phyloP scores from a whole-genome alignment of 768 basidiomycete species.

The Daedaleopsis sinensis region DNA sequence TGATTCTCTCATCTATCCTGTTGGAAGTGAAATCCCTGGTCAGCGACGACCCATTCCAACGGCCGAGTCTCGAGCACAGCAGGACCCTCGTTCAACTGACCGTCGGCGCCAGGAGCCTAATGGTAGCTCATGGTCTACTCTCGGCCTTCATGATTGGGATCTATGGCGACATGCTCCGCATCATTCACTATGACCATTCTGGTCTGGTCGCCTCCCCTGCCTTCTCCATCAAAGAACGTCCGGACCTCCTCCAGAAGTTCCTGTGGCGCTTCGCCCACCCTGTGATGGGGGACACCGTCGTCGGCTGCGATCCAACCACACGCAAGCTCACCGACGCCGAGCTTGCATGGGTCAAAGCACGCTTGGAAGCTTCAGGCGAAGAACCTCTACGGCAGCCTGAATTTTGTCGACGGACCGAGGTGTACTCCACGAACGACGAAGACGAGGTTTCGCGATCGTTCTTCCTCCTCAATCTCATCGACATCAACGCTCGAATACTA shows the following conservation, averaged over 20 bases:
- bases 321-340: neutral
- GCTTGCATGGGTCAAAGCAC: slow-evolving; percentile 1
- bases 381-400: neutral
- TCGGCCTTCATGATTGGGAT: slow-evolving; percentile 9
- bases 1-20: neutral
- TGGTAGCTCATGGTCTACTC: slow-evolving; percentile 7
- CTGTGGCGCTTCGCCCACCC: slow-evolving; percentile 19
- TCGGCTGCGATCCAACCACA: slow-evolving; percentile 10
- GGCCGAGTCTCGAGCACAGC: neutral
- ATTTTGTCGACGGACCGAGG: slow-evolving; percentile 1
- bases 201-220: slow-evolving; percentile 6
- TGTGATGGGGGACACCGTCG: neutral
- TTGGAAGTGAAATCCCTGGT: slow-evolving; percentile 1
- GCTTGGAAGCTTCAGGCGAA: neutral
- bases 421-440: slow-evolving; percentile 1
- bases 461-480: slow-evolving; percentile 9
- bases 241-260: slow-evolving; percentile 6
- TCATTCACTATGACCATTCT: slow-evolving; percentile 18
- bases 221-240: neutral
- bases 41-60: slow-evolving; percentile 1
- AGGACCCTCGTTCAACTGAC: slow-evolving; percentile 1
- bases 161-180: slow-evolving; percentile 6
- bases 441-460: neutral
- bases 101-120: neutral
- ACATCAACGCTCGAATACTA: slow-evolving; percentile 12